Conservation (phyloP, 2,329 filamentous ascomycete genomes). For the Fusarium sp. region DNA sequence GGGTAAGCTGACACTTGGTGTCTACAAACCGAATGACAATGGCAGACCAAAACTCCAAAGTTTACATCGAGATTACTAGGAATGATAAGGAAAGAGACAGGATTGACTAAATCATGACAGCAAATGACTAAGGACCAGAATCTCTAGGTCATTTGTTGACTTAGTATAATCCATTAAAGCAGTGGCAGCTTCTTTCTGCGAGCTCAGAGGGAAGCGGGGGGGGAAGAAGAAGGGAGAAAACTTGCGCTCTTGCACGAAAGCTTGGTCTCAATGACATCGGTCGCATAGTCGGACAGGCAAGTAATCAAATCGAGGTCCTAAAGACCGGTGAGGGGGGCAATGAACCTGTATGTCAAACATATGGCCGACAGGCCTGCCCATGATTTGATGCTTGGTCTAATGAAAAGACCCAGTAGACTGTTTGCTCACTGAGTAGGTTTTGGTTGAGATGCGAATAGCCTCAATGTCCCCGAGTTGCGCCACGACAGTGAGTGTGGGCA, state of each 20-base stretch:
- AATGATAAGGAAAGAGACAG: not conserved
- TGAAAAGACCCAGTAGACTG: not conserved
- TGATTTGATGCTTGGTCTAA: not conserved
- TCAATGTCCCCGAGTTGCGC: not conserved
- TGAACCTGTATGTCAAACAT: not conserved
- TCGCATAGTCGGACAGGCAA: not conserved
- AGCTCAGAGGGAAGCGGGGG: not conserved
- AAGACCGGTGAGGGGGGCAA: not conserved
- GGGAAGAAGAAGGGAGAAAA: not conserved
- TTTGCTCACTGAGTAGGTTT: not conserved
- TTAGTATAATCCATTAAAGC: not conserved
- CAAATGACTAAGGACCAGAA: not conserved
- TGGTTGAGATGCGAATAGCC: not conserved
- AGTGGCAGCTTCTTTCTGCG: not conserved
- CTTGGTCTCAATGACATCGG: not conserved
- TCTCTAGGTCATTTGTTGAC: not conserved
- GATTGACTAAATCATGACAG: not conserved
- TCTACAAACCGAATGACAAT: not conserved
- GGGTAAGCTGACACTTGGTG: not conserved
- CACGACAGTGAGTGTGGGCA: not conserved
- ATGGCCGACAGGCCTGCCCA: not conserved
- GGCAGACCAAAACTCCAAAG: not conserved
- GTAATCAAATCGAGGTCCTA: not conserved
- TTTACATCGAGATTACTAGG: not conserved
- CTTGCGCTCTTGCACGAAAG: not conserved